Conservation (phyloP, 805 yeast genomes). For the Cyberlindnera euphorbiiphila region DNA sequence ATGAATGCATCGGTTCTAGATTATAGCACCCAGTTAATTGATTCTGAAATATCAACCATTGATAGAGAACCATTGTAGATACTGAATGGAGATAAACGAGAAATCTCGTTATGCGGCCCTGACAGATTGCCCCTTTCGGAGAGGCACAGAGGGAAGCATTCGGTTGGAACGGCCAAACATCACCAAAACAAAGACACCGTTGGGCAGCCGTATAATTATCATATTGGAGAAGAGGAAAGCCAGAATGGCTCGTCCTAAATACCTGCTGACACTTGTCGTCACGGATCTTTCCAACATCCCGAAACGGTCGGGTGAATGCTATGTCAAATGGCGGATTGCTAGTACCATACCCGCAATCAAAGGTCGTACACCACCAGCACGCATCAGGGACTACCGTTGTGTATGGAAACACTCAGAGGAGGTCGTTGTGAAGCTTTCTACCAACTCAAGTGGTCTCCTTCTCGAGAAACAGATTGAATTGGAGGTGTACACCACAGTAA, state of each 20-base stretch:
- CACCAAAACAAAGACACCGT: no score
- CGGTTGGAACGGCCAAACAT: no score
- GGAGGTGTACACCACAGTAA: slow-evolving; percentile 40
- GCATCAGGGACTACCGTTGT: slow-evolving; percentile 50
- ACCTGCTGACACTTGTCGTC: slow-evolving; percentile 53
- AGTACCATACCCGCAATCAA: slow-evolving; percentile 44
- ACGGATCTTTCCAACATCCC: slow-evolving; percentile 83
- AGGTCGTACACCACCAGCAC: slow-evolving; percentile 41
- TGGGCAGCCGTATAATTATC: no score
- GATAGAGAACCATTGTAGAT: no score
- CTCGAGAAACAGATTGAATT: slow-evolving; percentile 35
- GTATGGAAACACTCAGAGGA: slow-evolving; percentile 40
- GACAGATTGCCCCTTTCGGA: no score
- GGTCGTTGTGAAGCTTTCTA: slow-evolving; percentile 37
- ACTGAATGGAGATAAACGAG: no score
- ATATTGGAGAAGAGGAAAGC: no score
- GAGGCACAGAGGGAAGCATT: no score
- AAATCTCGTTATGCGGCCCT: no score
- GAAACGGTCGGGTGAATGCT: slow-evolving; percentile 65
- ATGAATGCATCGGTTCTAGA: no score
- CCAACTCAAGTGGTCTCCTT: slow-evolving; percentile 33
- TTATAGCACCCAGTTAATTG: no score
- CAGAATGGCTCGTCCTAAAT: slow-evolving; percentile 46
- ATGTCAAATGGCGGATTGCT: slow-evolving; percentile 56
- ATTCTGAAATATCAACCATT: no score